phyloP scores from a whole-genome alignment of 1,139 yeast species.

The Taiozyma sp. region DNA sequence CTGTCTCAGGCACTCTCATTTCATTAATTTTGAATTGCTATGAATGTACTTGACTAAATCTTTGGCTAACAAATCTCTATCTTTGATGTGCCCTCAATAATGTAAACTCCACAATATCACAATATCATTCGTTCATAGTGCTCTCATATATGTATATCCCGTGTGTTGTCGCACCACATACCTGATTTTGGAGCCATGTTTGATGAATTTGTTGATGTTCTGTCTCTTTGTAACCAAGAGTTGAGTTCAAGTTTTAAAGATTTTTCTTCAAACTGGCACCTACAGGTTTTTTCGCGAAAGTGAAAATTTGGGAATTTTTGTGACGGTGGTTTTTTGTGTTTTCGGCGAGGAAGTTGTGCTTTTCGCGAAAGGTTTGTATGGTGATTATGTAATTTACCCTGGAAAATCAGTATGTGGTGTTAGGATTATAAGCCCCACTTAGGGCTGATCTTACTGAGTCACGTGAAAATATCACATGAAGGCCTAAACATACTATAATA shows the following conservation, averaged over 20 bases:
- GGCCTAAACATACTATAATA: background rate
- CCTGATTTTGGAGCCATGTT: conserved; percentile 41
- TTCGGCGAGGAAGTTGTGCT: conserved; percentile 6
- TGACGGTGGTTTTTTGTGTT: background rate
- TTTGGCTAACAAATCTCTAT: background rate
- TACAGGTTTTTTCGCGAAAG: background rate
- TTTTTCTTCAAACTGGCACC: background rate
- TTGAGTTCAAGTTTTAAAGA: background rate
- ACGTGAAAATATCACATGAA: background rate
- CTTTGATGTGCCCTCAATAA: background rate
- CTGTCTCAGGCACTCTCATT: background rate
- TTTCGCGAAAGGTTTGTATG: background rate
- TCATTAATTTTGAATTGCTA: background rate
- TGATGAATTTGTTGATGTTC: conserved; percentile 13
- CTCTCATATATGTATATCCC: background rate
- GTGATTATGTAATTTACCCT: background rate
- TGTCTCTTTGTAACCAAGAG: background rate
- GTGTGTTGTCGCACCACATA: conserved; percentile 23
- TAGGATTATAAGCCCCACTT: background rate
- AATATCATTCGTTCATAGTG: background rate
- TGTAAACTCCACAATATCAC: background rate
- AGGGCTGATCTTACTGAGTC: background rate
- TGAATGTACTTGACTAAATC: background rate
- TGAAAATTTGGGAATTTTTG: background rate
- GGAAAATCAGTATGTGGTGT: background rate